Conservation (phyloP, 495 filamentous ascomycete genomes). For the Xylaria palmicola region DNA sequence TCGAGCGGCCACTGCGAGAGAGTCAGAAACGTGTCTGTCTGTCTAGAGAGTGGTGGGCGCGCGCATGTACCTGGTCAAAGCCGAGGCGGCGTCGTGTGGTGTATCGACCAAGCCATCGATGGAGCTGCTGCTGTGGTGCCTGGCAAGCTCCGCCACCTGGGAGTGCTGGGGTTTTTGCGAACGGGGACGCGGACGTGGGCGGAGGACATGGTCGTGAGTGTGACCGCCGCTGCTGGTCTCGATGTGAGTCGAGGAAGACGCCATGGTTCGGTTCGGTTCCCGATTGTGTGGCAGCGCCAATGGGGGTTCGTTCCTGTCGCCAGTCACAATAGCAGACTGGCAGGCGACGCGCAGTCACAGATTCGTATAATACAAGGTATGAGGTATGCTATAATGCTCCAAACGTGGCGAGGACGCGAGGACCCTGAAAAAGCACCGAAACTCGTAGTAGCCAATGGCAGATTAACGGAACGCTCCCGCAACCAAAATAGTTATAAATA, state of each 20-base stretch:
- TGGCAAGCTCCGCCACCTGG: constrained; percentile 38
- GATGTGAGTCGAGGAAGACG: constrained; percentile 29
- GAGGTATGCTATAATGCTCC: background rate
- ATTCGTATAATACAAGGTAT: background rate
- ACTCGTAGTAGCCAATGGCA: constrained; percentile 4
- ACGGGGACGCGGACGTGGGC: constrained; percentile 43
- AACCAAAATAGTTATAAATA: background rate
- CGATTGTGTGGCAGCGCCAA: background rate
- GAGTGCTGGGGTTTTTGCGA: constrained; percentile 45
- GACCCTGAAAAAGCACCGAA: background rate
- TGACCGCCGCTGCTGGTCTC: constrained; percentile 22
- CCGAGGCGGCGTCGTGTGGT: constrained; percentile 32
- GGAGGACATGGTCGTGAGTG: constrained; percentile 36
- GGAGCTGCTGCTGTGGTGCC: constrained; percentile 31
- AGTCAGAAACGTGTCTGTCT: background rate
- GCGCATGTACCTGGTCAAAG: constrained; percentile 38
- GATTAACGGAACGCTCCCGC: background rate
- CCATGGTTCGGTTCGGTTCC: constrained; percentile 17
- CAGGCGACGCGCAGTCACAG: background rate
- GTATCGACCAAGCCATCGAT: constrained; percentile 33
- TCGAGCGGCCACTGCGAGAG: constrained; percentile 72
- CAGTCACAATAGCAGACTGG: background rate
- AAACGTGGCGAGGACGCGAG: background rate
- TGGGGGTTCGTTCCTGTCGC: background rate
- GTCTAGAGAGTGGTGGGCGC: background rate